Conservation (phyloP, 208 protist genomes). For the Wallacemonas sp. region DNA sequence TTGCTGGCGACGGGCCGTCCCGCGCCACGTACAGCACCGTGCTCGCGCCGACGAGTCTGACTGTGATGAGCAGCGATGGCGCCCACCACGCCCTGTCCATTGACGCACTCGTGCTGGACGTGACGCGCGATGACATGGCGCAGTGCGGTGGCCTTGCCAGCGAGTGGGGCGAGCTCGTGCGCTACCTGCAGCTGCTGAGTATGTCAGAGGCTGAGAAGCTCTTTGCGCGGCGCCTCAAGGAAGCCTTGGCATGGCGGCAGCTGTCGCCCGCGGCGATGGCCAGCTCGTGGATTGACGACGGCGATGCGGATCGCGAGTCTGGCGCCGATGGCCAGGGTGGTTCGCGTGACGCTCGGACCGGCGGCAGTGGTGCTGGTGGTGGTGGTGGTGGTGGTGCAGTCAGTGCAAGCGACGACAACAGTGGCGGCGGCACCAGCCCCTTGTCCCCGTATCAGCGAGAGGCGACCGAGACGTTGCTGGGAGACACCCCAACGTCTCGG, state of each 20-base stretch:
- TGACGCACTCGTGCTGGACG: slow-evolving; percentile 33
- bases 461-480: too few relatives aligned
- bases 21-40: slow-evolving; percentile 39
- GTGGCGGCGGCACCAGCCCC: background rate
- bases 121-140: slow-evolving; percentile 38
- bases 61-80: slow-evolving; percentile 30
- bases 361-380: too few relatives aligned
- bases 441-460: background rate
- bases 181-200: slow-evolving; percentile 27
- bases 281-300: background rate
- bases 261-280: slow-evolving; percentile 13
- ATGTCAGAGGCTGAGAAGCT: slow-evolving; percentile 34
- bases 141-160: slow-evolving; percentile 30
- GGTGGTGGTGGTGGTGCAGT: background rate
- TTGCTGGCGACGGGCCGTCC: slow-evolving; percentile 14
- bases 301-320: background rate
- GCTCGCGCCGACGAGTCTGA: slow-evolving; percentile 35
- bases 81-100: slow-evolving; percentile 43
- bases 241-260: slow-evolving; percentile 33
- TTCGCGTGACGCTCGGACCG: background rate
- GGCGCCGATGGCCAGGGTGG: background rate
- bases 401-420: background rate
- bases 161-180: slow-evolving; percentile 24
- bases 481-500: too few relatives aligned
- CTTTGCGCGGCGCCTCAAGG: slow-evolving; percentile 32